These are phyloP conservation scores for Cunninghamia lanceolata DNA, from an alignment of 75 land plant genomes.

Conservation along the genomic window DNA sequence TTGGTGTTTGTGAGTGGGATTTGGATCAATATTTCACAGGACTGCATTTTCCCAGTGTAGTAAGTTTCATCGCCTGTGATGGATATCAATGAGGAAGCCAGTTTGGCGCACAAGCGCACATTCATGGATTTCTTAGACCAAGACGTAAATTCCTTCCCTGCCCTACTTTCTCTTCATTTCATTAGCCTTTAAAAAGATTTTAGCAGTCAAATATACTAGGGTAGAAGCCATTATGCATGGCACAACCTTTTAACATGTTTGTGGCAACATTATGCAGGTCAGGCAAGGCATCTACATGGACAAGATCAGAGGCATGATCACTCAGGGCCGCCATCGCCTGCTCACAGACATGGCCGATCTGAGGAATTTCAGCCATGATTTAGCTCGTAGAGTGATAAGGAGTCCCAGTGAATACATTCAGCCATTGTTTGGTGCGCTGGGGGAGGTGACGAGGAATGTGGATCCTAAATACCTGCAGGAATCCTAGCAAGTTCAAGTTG, in stretches of 20 bases:
- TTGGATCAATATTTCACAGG: too few relatives aligned
- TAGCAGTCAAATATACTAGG: too few relatives aligned
- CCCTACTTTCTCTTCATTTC: neutral
- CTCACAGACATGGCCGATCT: constrained; percentile 79
- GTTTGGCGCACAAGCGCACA: constrained; percentile 65
- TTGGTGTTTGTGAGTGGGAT: too few relatives aligned
- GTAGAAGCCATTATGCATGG: too few relatives aligned
- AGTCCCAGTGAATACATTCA: constrained; percentile 83
- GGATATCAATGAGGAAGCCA: constrained; percentile 70
- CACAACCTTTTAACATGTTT: neutral
- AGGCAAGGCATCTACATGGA: constrained; percentile 75
- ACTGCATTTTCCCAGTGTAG: too few relatives aligned
- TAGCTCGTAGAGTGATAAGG: constrained; percentile 73
- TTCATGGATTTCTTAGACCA: constrained; percentile 91
- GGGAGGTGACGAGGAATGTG: constrained; percentile 55
- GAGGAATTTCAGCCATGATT: constrained; percentile 52
- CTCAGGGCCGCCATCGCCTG: constrained; percentile 55
- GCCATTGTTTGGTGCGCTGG: constrained; percentile 76
- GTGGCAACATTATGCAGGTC: constrained; percentile 25
- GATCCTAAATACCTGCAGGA: constrained; percentile 73
- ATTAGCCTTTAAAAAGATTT: too few relatives aligned
- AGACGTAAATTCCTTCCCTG: constrained; percentile 39
- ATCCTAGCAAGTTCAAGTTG: constrained; percentile 82
- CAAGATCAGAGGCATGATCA: constrained; percentile 56
- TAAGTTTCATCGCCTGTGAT: constrained; percentile 14